Conservation (phyloP, 352 stramenopile genomes). For the Globisporangium nodosum region DNA sequence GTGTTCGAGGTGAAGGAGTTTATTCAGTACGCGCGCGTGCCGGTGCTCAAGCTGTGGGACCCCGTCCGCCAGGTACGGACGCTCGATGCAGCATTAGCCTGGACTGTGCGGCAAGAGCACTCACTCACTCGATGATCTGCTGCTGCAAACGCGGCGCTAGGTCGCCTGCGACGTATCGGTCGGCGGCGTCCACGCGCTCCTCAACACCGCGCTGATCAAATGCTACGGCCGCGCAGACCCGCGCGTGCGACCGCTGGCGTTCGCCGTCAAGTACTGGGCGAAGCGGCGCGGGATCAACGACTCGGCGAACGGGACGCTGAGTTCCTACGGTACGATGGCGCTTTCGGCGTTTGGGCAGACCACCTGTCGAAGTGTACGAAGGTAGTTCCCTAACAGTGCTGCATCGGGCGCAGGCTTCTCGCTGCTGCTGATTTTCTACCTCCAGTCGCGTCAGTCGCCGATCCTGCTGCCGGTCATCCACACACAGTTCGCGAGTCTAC, state of each 20-base stretch:
- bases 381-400: background rate
- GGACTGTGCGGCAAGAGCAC: no score
- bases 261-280: constrained; percentile 97
- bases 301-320: constrained; percentile 94
- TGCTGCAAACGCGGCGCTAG: constrained; percentile 6
- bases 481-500: constrained; percentile 48
- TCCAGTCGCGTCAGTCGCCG: constrained; percentile 75
- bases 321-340: constrained; percentile 87
- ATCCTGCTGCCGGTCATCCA: constrained; percentile 45
- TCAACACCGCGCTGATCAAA: constrained; percentile 80
- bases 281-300: constrained; percentile 97
- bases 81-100: background rate
- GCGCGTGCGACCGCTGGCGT: constrained; percentile 88
- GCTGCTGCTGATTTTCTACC: constrained; percentile 96
- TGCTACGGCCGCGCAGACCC: constrained; percentile 66
- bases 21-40: constrained; percentile 63
- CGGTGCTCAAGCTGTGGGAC: constrained; percentile 80
- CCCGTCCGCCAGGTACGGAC: constrained; percentile 30
- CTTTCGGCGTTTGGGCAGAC: background rate
- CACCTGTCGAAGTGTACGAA: background rate
- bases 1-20: constrained; percentile 69
- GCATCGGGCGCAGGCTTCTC: constrained; percentile 79
- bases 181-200: constrained; percentile 55
- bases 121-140: no score
- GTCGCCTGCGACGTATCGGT: constrained; percentile 72